A percentile compares a stretch with the other conserved stretches of the same genome.
Conservation (phyloP, 768 basidiomycete genomes). For the Tylopilus balloui region DNA sequence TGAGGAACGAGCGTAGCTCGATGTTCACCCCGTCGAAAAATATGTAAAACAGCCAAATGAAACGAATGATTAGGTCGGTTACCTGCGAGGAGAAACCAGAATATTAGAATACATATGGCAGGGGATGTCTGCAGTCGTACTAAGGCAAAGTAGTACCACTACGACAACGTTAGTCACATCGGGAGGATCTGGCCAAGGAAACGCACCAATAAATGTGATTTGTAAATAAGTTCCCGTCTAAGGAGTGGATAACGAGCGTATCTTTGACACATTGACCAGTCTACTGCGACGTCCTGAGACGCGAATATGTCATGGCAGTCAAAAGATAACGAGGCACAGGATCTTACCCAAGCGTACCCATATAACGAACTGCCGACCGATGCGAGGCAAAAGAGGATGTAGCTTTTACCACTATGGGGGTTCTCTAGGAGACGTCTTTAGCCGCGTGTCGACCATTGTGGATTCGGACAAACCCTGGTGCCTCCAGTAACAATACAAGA, state of each 20-base stretch:
- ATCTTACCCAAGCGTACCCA: constrained; percentile 70
- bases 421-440: constrained; percentile 22
- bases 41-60: constrained; percentile 79
- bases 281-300: constrained; percentile 78
- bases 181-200: neutral
- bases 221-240: constrained; percentile 72
- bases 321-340: neutral
- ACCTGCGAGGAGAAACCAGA: constrained; percentile 41
- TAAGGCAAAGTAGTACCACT: constrained; percentile 79
- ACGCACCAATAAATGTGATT: constrained; percentile 53
- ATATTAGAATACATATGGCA: neutral
- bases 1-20: constrained; percentile 60
- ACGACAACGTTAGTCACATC: neutral
- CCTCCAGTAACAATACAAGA: constrained; percentile 79
- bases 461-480: constrained; percentile 42
- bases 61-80: constrained; percentile 70
- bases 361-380: constrained; percentile 65
- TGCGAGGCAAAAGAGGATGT: constrained; percentile 66
- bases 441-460: neutral
- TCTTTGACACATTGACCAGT: constrained; percentile 80
- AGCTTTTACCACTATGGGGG: constrained; percentile 40
- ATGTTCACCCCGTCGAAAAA: constrained; percentile 45
- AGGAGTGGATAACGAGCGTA: constrained; percentile 56
- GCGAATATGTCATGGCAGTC: neutral
- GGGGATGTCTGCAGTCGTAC: constrained; percentile 36